Conservation (phyloP, 495 filamentous ascomycete species). For the Chlorociboria aeruginascens region DNA sequence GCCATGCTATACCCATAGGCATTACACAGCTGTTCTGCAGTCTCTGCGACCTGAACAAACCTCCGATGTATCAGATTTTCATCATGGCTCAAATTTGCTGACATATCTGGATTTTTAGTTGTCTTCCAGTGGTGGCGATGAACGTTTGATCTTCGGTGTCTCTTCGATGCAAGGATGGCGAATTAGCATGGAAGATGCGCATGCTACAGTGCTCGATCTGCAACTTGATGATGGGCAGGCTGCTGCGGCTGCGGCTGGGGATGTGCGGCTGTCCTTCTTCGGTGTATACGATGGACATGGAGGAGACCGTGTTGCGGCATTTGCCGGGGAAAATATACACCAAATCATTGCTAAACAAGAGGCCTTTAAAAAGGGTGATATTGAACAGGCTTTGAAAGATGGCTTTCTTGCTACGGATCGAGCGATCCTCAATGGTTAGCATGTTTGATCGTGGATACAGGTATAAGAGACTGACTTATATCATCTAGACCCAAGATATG, state of each 20-base stretch:
- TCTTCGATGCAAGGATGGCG: constrained; percentile 99
- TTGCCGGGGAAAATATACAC: constrained; percentile 86
- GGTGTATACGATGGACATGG: constrained; percentile 98
- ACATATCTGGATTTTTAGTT: constrained; percentile 36
- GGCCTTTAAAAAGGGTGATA: constrained; percentile 77
- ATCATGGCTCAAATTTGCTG: constrained; percentile 5
- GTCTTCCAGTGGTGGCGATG: constrained; percentile 85
- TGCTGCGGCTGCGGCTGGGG: constrained; percentile 34
- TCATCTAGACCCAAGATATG: constrained; percentile 76
- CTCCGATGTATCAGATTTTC: not conserved
- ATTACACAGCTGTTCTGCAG: not conserved
- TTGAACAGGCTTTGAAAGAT: constrained; percentile 94
- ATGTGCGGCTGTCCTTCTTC: constrained; percentile 81
- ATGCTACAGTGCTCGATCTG: constrained; percentile 80
- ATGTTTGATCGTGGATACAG: not conserved
- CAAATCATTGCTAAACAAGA: constrained; percentile 91
- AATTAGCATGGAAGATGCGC: constrained; percentile 98
- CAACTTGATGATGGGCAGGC: constrained; percentile 42
- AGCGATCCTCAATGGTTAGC: constrained; percentile 84
- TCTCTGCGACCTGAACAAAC: not conserved
- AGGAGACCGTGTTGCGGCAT: constrained; percentile 89
- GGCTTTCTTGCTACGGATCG: constrained; percentile 93
- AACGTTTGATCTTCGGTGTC: constrained; percentile 80
- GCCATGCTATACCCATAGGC: no score
- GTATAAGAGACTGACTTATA: constrained; percentile 15